These are phyloP conservation scores for Fistulifera solaris DNA, from an alignment of 108 stramenopile genomes.

Conservation along the genomic window DNA sequence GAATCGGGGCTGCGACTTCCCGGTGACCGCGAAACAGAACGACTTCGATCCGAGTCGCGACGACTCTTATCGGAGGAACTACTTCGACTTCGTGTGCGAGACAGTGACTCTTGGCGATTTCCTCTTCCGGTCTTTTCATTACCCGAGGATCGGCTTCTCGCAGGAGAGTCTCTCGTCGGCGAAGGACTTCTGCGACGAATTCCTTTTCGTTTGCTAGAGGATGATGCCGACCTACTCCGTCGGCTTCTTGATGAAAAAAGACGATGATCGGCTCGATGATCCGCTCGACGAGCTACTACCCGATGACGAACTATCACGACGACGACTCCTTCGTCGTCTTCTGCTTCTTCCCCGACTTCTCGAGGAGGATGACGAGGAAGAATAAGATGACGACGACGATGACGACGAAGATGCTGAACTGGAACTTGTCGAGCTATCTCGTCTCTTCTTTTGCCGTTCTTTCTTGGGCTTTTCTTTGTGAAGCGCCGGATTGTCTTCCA, in stretches of 20 bases:
- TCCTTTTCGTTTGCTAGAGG: neutral
- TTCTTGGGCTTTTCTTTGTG: neutral
- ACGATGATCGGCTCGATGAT: neutral
- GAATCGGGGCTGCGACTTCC: neutral
- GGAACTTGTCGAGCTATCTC: neutral
- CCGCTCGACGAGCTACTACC: too few relatives aligned
- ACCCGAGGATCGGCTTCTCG: neutral
- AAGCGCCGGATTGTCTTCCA: neutral
- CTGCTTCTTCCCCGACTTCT: neutral
- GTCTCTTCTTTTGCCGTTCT: constrained; percentile 4
- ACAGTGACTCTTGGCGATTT: neutral
- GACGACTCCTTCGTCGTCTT: neutral
- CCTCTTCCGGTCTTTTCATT: neutral
- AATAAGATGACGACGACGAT: constrained; percentile 1
- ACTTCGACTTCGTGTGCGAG: too few relatives aligned
- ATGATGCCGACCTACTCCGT: neutral
- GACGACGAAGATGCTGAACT: constrained; percentile 4
- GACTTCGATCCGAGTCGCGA: too few relatives aligned
- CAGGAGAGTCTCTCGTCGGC: neutral
- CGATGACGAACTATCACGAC: neutral
- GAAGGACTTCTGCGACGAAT: neutral
- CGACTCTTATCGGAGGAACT: too few relatives aligned
- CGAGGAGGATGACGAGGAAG: neutral
- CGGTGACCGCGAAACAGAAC: neutral
- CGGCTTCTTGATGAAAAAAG: constrained; percentile 1